Evolutionary conservation across 768 basidiomycete genomes (phyloP).

Genomic region (Gloeostereum incarnatum): DNA sequence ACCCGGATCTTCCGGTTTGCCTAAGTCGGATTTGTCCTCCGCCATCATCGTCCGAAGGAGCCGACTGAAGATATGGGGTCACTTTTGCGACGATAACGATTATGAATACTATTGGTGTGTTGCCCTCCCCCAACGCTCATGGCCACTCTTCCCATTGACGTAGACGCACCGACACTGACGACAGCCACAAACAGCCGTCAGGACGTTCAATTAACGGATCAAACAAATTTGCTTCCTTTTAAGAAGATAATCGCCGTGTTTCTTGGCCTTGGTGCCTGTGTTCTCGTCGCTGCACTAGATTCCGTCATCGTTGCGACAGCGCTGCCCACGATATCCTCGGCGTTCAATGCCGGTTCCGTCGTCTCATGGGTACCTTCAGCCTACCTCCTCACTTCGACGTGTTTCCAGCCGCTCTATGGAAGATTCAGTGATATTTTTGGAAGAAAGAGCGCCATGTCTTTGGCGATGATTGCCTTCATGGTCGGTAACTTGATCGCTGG

Average conservation of each 20-base stretch:
- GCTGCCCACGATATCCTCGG: constrained; percentile 58
- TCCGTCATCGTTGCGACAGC: constrained; percentile 70
- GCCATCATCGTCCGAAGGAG: no score
- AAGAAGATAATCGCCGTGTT: constrained; percentile 56
- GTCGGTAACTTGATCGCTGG: constrained; percentile 59
- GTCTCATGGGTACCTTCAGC: constrained; percentile 67
- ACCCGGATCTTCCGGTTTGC: no score
- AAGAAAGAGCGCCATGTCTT: constrained; percentile 42
- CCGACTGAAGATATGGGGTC: no score
- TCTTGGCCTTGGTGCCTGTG: constrained; percentile 48
- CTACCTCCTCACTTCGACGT: constrained; percentile 59
- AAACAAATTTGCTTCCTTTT: constrained; percentile 67
- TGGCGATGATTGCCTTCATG: constrained; percentile 53
- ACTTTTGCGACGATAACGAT: no score
- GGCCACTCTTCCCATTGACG: no score
- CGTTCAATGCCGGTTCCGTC: constrained; percentile 56
- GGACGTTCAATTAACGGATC: constrained; percentile 46
- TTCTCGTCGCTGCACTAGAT: constrained; percentile 54
- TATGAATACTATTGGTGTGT: no score
- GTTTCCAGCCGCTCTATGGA: constrained; percentile 54
- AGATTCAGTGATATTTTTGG: constrained; percentile 62
- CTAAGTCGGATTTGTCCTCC: no score
- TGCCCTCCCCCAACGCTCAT: no score
- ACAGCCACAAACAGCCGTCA: no score
- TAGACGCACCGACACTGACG: no score